Percentiles rank a stretch among this genome's conserved stretches.
These are phyloP conservation scores for Diutina scorzettiae DNA, from an alignment of 1,139 yeast species.

Conservation along the genomic window DNA sequence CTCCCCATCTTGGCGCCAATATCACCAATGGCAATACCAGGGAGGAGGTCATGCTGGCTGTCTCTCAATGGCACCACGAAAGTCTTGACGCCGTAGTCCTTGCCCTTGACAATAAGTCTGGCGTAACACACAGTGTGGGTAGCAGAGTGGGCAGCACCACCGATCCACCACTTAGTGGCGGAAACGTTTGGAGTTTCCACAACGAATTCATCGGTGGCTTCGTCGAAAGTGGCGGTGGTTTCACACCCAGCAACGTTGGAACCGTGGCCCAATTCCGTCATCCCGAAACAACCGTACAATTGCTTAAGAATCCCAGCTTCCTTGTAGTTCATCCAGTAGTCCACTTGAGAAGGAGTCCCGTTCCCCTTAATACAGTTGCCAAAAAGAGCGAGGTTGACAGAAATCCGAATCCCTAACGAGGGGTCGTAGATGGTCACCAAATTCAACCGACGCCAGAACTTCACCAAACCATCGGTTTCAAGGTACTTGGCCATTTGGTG, in stretches of 20 bases:
- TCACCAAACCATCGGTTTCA: conserved; percentile 32
- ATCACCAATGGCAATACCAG: conserved; percentile 12
- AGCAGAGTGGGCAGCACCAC: conserved; percentile 14
- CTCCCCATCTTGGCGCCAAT: conserved; percentile 14
- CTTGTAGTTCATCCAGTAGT: conserved; percentile 12
- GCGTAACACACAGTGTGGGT: conserved; percentile 12
- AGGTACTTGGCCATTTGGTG: conserved; percentile 31
- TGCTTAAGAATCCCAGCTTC: conserved; percentile 12
- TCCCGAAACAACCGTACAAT: conserved; percentile 13
- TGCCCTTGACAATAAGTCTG: conserved; percentile 11
- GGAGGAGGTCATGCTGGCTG: conserved; percentile 11
- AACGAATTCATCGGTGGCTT: conserved; percentile 11
- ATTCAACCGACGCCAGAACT: conserved; percentile 23
- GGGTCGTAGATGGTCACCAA: conserved; percentile 52
- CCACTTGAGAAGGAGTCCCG: conserved; percentile 33
- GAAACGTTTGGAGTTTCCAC: conserved; percentile 13
- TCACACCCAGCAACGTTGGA: conserved; percentile 13
- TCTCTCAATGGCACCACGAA: conserved; percentile 13
- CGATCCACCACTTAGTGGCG: conserved; percentile 14
- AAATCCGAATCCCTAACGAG: conserved; percentile 37
- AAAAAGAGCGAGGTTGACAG: conserved; percentile 64
- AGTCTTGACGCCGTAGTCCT: conserved; percentile 13
- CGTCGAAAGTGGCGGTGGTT: conserved; percentile 12
- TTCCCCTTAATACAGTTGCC: conserved; percentile 60
- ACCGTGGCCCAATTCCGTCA: conserved; percentile 14